Conservation (phyloP, 768 basidiomycete genomes). For the Suillus hirtellus region DNA sequence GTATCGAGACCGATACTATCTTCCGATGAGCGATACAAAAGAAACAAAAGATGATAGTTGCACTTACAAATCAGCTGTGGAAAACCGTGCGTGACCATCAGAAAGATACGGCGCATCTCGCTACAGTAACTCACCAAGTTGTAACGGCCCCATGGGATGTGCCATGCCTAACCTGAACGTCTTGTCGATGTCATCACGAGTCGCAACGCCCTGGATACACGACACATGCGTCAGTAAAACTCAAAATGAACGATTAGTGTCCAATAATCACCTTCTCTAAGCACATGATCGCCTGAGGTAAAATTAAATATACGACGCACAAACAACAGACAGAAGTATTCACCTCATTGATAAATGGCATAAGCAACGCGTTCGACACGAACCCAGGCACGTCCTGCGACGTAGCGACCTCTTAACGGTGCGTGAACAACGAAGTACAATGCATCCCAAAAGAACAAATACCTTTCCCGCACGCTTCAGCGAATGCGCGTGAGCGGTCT, state of each 20-base stretch:
- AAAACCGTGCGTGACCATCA: background rate
- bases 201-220: conserved; percentile 74
- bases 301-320: background rate
- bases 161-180: conserved; percentile 93
- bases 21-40: background rate
- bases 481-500: conserved; percentile 76
- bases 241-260: background rate
- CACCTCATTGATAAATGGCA: conserved; percentile 94
- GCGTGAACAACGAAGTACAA: background rate
- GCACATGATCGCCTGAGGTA: conserved; percentile 81
- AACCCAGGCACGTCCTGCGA: conserved; percentile 94
- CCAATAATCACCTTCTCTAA: conserved; percentile 69
- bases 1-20: conserved; percentile 95
- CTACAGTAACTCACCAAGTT: conserved; percentile 55
- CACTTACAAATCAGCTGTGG: conserved; percentile 34
- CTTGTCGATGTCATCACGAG: conserved; percentile 92
- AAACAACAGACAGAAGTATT: conserved; percentile 34
- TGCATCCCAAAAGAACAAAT: background rate
- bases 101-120: conserved; percentile 8
- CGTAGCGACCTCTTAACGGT: conserved; percentile 74
- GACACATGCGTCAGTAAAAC: background rate
- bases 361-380: conserved; percentile 91
- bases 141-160: conserved; percentile 93
- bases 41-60: background rate
- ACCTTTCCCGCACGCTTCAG: conserved; percentile 90